phyloP scores from a whole-genome alignment of 768 basidiomycete species.

The Multifurca ochricompacta region DNA sequence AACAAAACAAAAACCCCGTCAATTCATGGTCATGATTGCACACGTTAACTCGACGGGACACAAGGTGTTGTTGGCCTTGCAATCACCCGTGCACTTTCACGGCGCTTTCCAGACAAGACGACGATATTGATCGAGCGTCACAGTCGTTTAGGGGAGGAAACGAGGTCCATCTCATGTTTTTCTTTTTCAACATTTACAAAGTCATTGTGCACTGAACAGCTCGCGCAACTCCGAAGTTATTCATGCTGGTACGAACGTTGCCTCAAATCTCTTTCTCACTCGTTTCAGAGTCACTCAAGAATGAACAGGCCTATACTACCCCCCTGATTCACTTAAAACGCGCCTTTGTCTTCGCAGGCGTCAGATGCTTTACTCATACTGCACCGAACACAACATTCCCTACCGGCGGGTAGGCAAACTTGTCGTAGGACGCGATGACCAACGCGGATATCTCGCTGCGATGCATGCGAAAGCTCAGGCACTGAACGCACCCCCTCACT shows the following conservation, averaged over 20 bases:
- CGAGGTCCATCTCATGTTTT: too few species aligned
- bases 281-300: background rate
- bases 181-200: constrained; percentile 4
- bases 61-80: constrained; percentile 81
- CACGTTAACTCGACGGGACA: background rate
- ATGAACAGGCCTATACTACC: constrained; percentile 77
- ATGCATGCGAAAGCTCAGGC: constrained; percentile 56
- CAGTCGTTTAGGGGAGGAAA: constrained; percentile 72
- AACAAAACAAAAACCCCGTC: too few species aligned
- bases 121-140: constrained; percentile 82
- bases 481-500: constrained; percentile 45
- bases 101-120: constrained; percentile 55
- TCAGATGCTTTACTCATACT: constrained; percentile 73
- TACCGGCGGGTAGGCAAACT: constrained; percentile 79
- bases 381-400: constrained; percentile 53
- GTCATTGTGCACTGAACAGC: too few species aligned
- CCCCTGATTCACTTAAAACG: constrained; percentile 75
- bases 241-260: constrained; percentile 56
- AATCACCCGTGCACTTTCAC: constrained; percentile 66
- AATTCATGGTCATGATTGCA: background rate
- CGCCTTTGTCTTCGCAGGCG: constrained; percentile 81
- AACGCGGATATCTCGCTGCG: constrained; percentile 60
- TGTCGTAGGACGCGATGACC: constrained; percentile 67
- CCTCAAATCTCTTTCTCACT: background rate
- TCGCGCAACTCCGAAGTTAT: constrained; percentile 95